Evolutionary conservation across 176 grass and related monocot genomes (phyloP), one percentile per base, ranked within the genome.

Genomic region (Dactylis glomerata): DNA sequence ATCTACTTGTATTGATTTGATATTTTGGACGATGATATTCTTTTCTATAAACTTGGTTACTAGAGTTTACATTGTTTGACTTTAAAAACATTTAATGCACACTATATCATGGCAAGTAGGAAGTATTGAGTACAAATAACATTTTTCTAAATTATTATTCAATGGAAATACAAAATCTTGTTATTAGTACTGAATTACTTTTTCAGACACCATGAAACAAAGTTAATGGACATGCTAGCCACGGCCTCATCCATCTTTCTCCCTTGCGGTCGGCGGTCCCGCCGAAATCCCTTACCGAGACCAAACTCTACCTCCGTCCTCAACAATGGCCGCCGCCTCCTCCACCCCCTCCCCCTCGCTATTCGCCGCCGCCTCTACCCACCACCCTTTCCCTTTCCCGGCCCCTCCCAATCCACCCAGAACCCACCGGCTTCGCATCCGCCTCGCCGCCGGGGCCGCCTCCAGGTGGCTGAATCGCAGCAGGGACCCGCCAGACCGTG

Each of bases 381-480:
- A 82, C 6, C 77, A 28, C 5, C 15, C 36, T n/a, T 88, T 64
- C 56, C 28, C 67, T 17, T 84, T 74, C 3, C 33, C 56, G 33
- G 44, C 19, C 27, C 31, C 24, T 24, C 10, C 33, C 6, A 84
- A 44, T 16, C 54, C 59, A 16, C 67, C 31, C 24, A 72, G 9
- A 45, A 31, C 32, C 41, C 62, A 68, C 30, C 14, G 11, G 24
- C 26, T 22, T 6, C 2, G 38, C 63, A 44, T 31, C 26, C 78
- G 33, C 62, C 78, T 71, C 52, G 36, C 20, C 2, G 52, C 64
- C 13, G 62, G 30, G 26, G 66, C 82, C 45, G 23, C 65, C 30
- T 85, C 78, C 38, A 90, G 78, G 83, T 64, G 78, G 83, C 34
- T 36, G 68, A 79, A 27, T 47, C 68, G 75, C 56, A 61, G 75